A percentile compares a stretch with the other conserved stretches of the same genome.
Conservation (phyloP, 805 yeast species). For the Spencermartinsiella europaea region DNA sequence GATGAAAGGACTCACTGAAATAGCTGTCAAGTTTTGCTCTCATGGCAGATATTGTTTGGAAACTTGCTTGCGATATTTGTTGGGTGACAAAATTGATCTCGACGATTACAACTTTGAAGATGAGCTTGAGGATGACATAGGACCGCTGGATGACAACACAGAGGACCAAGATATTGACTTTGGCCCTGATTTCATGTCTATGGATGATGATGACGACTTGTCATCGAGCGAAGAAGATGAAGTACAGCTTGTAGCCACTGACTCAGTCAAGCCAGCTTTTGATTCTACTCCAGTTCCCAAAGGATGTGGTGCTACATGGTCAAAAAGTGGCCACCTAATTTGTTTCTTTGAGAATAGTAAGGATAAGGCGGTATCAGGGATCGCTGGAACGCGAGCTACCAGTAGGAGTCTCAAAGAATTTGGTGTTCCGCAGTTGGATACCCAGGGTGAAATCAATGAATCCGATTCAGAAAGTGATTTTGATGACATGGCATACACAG, state of each 20-base stretch:
- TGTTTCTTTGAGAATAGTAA: slow-evolving; percentile 69
- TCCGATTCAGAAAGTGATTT: slow-evolving; percentile 13
- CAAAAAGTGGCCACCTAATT: slow-evolving; percentile 68
- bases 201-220: slow-evolving; percentile 26
- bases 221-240: slow-evolving; percentile 30
- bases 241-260: slow-evolving; percentile 15
- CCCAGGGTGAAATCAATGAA: slow-evolving; percentile 3
- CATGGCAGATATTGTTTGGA: slow-evolving; percentile 70
- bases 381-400: neutral
- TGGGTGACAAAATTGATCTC: slow-evolving; percentile 56
- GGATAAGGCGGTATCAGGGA: slow-evolving; percentile 14
- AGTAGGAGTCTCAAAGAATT: neutral
- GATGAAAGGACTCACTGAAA: slow-evolving; percentile 45
- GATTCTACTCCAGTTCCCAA: slow-evolving; percentile 90
- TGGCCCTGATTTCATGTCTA: slow-evolving; percentile 18
- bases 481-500: slow-evolving; percentile 7
- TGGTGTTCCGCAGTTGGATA: neutral
- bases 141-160: slow-evolving; percentile 16
- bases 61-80: slow-evolving; percentile 63
- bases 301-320: slow-evolving; percentile 91
- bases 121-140: slow-evolving; percentile 3
- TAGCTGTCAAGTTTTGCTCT: slow-evolving; percentile 52
- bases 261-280: slow-evolving; percentile 35
- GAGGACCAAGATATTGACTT: slow-evolving; percentile 20
- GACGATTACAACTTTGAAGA: slow-evolving; percentile 26